Conservation (phyloP, 2,329 filamentous ascomycete genomes). For the Colletotrichum neosansevieriae region DNA sequence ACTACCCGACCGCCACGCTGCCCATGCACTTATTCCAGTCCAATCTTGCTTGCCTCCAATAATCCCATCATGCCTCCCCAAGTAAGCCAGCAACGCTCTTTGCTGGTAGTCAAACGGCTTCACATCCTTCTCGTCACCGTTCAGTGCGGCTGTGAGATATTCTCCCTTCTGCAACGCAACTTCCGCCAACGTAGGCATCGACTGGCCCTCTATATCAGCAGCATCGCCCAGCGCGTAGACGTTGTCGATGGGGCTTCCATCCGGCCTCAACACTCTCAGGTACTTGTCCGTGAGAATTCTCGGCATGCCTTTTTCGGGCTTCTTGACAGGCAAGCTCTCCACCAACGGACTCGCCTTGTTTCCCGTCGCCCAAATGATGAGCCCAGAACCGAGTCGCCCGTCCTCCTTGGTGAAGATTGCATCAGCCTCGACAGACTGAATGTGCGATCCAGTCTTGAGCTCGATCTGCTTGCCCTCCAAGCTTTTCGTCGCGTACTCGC, state of each 20-base stretch:
- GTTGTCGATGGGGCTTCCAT: constrained; percentile 24
- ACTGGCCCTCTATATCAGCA: constrained; percentile 23
- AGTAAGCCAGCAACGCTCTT: constrained; percentile 19
- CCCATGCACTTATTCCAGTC: constrained; percentile 30
- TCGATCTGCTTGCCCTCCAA: constrained; percentile 24
- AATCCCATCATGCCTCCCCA: constrained; percentile 31
- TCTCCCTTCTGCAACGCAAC: constrained; percentile 36
- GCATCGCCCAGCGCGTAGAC: constrained; percentile 31
- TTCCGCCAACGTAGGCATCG: constrained; percentile 28
- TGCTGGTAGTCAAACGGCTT: constrained; percentile 26
- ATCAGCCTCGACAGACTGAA: constrained; percentile 65
- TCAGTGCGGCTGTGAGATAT: constrained; percentile 16
- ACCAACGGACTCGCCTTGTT: constrained; percentile 61
- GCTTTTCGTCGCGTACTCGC: constrained; percentile 79
- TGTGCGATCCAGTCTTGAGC: constrained; percentile 24
- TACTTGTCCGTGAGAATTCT: constrained; percentile 33
- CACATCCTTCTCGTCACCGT: not conserved
- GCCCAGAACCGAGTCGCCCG: constrained; percentile 88
- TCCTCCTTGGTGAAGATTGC: constrained; percentile 96
- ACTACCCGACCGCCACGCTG: constrained; percentile 30
- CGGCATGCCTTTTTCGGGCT: constrained; percentile 8
- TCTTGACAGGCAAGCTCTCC: constrained; percentile 22
- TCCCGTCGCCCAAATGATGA: constrained; percentile 97
- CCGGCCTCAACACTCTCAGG: constrained; percentile 14
- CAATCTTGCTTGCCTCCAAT: constrained; percentile 33